Percentiles rank a stretch among this genome's conserved stretches.
Evolutionary conservation across 139 green algal species (phyloP).

Genomic region (Chlamydomonas incerta): DNA sequence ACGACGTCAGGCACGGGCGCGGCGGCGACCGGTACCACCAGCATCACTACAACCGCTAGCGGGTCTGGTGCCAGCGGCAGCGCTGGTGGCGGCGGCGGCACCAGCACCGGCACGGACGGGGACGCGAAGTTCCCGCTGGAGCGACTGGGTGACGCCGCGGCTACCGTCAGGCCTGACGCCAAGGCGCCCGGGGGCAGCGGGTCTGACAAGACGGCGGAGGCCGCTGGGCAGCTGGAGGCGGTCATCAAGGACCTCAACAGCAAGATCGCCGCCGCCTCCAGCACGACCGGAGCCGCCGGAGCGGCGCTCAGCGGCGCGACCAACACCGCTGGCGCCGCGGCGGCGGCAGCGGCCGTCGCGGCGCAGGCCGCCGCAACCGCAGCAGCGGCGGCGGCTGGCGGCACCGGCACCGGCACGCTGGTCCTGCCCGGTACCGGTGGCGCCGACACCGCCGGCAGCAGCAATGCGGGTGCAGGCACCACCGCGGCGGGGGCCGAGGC

Average conservation of each 20-base stretch:
- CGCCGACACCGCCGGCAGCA: background rate
- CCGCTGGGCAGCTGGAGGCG: slow-evolving; percentile 38
- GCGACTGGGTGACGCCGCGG: background rate
- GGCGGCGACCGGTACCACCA: too few species aligned
- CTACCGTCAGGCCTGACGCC: background rate
- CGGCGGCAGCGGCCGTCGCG: slow-evolving; percentile 42
- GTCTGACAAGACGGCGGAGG: background rate
- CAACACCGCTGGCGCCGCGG: background rate
- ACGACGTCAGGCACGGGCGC: too few species aligned
- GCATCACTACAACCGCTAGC: too few species aligned
- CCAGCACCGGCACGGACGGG: too few species aligned
- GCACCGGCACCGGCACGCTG: background rate
- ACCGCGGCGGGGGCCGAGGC: background rate
- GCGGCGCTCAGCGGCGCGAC: background rate
- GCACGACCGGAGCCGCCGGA: background rate
- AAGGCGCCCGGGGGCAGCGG: background rate
- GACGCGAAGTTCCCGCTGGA: too few species aligned
- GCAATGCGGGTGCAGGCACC: background rate
- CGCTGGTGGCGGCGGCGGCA: too few species aligned
- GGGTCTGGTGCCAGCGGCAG: too few species aligned
- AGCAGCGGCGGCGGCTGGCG: background rate
- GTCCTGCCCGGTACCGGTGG: slow-evolving; percentile 58
- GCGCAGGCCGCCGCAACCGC: slow-evolving; percentile 39
- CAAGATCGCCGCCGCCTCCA: background rate
- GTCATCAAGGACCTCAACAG: slow-evolving; percentile 47